These are phyloP conservation scores for Daldinia concentrica DNA, from an alignment of 495 filamentous ascomycete species.

Conservation along the genomic window DNA sequence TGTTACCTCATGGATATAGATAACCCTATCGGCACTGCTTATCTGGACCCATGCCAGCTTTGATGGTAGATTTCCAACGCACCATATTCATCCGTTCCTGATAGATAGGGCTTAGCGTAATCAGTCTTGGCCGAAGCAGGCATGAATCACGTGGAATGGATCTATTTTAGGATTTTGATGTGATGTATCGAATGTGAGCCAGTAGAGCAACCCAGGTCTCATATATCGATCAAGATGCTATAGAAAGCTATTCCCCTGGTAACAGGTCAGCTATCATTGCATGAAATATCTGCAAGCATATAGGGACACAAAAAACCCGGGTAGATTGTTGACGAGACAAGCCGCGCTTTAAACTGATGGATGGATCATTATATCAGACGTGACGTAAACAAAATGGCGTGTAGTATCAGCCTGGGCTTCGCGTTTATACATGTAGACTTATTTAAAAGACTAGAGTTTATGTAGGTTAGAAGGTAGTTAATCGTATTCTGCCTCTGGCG, in stretches of 20 bases:
- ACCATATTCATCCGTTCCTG: conserved; percentile 35
- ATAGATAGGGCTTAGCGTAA: conserved; percentile 42
- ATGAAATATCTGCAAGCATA: not conserved
- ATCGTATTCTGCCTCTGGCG: conserved; percentile 29
- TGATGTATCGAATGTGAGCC: conserved; percentile 3
- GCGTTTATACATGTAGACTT: not conserved
- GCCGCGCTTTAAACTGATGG: conserved; percentile 24
- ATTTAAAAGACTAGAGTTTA: too few relatives aligned
- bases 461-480: too few relatives aligned
- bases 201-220: not conserved
- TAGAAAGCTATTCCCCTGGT: conserved; percentile 3
- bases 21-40: conserved; percentile 11
- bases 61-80: not conserved
- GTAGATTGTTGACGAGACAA: not conserved
- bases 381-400: conserved; percentile 29
- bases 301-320: too few relatives aligned
- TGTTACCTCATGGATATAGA: not conserved
- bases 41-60: conserved; percentile 15
- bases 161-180: conserved; percentile 36
- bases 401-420: conserved; percentile 1
- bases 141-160: conserved; percentile 28
- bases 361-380: not conserved
- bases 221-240: conserved; percentile 14
- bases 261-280: conserved; percentile 7
- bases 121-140: conserved; percentile 31